These are phyloP conservation scores for Mercurialis annua DNA, from an alignment of 345 rosid genomes.

Conservation along the genomic window DNA sequence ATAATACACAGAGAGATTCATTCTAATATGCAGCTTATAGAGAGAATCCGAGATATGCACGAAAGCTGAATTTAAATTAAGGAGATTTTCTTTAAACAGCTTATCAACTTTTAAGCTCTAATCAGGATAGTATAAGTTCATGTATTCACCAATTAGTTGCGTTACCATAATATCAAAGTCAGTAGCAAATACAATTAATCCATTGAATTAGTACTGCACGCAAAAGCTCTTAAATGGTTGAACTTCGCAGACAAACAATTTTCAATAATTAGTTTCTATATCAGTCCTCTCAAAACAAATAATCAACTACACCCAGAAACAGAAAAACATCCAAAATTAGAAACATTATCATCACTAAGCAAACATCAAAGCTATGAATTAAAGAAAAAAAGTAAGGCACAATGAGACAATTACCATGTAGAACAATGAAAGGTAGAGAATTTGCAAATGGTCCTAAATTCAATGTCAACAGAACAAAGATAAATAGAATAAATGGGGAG, in stretches of 20 bases:
- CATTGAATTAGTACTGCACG: not conserved
- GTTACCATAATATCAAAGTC: not conserved
- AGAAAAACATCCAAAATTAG: not conserved
- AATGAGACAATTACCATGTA: conserved; percentile 48
- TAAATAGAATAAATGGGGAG: conserved; percentile 4
- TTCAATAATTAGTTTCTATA: not conserved
- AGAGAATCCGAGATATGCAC: not conserved
- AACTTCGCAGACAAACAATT: conserved; percentile 2
- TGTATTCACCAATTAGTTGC: not conserved
- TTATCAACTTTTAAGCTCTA: not conserved
- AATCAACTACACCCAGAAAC: conserved; percentile 7
- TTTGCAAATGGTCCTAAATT: conserved; percentile 33
- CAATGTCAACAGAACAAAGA: conserved; percentile 20
- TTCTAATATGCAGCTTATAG: not conserved
- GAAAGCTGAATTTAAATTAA: not conserved
- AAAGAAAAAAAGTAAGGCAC: not conserved
- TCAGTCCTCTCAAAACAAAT: not conserved
- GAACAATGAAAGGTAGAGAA: conserved; percentile 63
- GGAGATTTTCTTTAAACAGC: not conserved
- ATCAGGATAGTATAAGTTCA: not conserved
- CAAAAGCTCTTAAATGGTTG: not conserved
- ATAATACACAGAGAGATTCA: not conserved
- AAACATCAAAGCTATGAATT: not conserved
- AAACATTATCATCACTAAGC: not conserved
- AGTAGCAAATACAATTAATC: not conserved